Base-by-base conservation (phyloP, 129 eudicot species). In the Pulicaria dysenterica region DNA sequence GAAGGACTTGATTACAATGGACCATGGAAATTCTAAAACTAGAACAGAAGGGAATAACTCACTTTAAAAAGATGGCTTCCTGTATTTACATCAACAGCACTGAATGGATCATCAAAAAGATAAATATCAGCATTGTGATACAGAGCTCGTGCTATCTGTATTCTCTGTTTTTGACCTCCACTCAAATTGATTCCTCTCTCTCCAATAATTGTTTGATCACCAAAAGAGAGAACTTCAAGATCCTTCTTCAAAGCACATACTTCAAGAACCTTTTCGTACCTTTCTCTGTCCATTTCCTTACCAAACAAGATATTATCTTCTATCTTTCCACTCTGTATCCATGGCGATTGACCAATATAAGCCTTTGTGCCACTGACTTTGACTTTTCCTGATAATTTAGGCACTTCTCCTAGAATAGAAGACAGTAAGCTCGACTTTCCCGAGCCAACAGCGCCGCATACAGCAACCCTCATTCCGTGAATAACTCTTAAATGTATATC, bases 321-420 rank as follows among this genome's bases (percentile, higher is more conserved):
- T 3, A 92, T 85, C 69, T 78, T 92, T n/a, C 98, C 98, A 70
- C 96, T 92, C 74, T 89, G 98, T 71, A 92, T 92, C 98, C 98
- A 92, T 5, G 98, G 84, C 1, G 91, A 74, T 73, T 92, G 98
- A 67, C 91, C 83, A 43, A 86, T 94, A 70, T 89, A 92, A 7
- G 98, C 96, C 89, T 75, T 85, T n/a, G 82, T 67, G n/a, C 98
- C 98, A 70, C 85, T 4, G 3, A 92, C 12, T 67, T 79, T 85
- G 47, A 89, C 65, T 11, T 14, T 14, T n/a, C 98, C 95, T 1
- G 98, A 85, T 5, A 87, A 6, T 71, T 89, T 87, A 7, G 91
- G 87, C 47, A 92, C 34, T 72, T 92, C 96, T 13, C 95, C 96
- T 54, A 92, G 58, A 2, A 92, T 77, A 80, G 96, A 79, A 11